Conservation (phyloP, 129 eudicot genomes). For the Flaveria bidentis region DNA sequence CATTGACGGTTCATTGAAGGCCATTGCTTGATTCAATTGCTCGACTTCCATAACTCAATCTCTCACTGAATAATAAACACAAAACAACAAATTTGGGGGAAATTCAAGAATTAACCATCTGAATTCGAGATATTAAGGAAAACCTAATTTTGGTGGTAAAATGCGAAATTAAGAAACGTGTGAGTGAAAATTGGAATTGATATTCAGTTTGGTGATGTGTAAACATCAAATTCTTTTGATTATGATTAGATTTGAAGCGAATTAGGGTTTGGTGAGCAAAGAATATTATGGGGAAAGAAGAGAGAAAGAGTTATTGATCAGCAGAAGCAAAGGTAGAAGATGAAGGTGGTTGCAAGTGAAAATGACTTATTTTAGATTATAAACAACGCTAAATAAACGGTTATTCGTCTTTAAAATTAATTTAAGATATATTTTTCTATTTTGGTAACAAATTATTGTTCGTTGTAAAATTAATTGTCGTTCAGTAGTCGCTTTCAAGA, state of each 20-base stretch:
- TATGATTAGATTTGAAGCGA: conserved; percentile 19
- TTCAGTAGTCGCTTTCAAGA: background rate
- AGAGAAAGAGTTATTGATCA: conserved; percentile 18
- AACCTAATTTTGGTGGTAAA: background rate
- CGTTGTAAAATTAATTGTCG: background rate
- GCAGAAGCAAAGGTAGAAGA: conserved; percentile 18
- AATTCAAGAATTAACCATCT: conserved; percentile 8
- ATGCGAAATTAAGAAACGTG: conserved; percentile 14
- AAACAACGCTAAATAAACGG: background rate
- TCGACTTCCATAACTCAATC: conserved; percentile 44
- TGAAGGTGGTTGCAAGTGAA: conserved; percentile 40
- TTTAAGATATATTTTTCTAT: background rate
- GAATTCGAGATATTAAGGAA: background rate
- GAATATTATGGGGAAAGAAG: conserved; percentile 15
- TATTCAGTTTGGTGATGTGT: conserved; percentile 6
- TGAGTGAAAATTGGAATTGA: conserved; percentile 4
- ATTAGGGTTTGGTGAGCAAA: conserved; percentile 29
- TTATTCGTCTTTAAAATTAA: background rate
- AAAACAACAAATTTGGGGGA: conserved; percentile 9
- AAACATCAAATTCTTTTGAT: conserved; percentile 18
- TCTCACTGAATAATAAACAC: background rate
- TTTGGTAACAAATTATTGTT: background rate
- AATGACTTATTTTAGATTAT: conserved; percentile 20
- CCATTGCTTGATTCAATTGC: conserved; percentile 42
- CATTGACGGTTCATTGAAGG: conserved; percentile 69